Evolutionary conservation across 2,329 filamentous ascomycete genomes (phyloP), one percentile per base, ranked within the genome.

Genomic region (Diaporthe capsici): DNA sequence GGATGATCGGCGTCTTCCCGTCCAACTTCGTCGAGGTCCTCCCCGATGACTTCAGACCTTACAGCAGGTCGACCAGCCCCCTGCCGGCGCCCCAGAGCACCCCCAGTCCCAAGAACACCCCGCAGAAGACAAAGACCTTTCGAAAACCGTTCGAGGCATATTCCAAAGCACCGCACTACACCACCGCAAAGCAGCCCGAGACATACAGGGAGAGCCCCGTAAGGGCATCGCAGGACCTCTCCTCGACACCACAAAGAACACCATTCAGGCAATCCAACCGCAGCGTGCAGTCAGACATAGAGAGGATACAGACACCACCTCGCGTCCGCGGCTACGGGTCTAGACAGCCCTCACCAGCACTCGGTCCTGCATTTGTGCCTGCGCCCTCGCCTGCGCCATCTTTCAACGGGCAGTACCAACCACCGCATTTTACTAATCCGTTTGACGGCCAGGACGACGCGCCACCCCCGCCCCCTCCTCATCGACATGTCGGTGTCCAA

Each of bases 11-110:
- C 72, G 88, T 97, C 28, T 99, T 99, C 82, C 97, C 97, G 0
- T 98, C 96, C 81, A 99, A 99, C 86, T 99, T 99, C 82, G 97
- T 99, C 82, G 92, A 97, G 83, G 90, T 99, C 8, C 90, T 99
- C 44, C 94, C 94, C 73, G 92, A 97, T 76, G 91, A 92, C 83
- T 98, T 97, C 83, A 92, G 94, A 75, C 97, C 97, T 76, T 91
- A 92, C 80, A 88, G 87, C 58, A 87, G 92, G 81, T 88, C 90
- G 42, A 87, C 87, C 72, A 92, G 91, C 80, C 90, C 91, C 1
- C 85, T 95, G 84, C 86, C 92, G 78, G 57, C 44, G 12, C 86
- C 79, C 77, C 89, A 87, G 79, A 88, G 87, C 80, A 87, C 90
- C 1, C 88, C 90, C 60, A 89, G 88, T 75, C 87, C 90, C 63